Percentiles rank a stretch among this genome's conserved stretches.
Evolutionary conservation across 768 basidiomycete species (phyloP).

Genomic region (Serpula lacrymans): DNA sequence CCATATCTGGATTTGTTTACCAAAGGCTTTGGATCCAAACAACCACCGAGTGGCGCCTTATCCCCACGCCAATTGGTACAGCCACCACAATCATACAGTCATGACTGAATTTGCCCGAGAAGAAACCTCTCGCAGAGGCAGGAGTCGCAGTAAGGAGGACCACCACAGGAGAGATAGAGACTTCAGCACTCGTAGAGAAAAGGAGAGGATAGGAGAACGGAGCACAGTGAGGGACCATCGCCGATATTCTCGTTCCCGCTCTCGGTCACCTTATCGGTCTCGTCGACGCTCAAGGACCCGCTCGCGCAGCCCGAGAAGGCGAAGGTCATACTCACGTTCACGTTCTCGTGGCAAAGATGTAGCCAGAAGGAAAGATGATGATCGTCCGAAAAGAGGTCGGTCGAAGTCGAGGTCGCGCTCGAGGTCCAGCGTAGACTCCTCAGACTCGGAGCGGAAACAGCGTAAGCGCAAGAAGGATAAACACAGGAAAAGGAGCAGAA

Average conservation of each 20-base stretch:
- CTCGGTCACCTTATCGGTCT: constrained; percentile 17
- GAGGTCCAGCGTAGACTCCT: constrained; percentile 40
- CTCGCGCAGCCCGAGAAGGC: constrained; percentile 19
- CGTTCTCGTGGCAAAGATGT: constrained; percentile 33
- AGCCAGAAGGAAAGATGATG: constrained; percentile 12
- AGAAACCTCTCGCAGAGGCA: no score
- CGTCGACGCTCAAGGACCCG: constrained; percentile 21
- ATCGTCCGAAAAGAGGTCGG: constrained; percentile 8
- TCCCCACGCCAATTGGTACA: no score
- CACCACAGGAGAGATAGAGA: constrained; percentile 9
- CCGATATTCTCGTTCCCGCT: constrained; percentile 16
- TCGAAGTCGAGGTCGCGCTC: constrained; percentile 34
- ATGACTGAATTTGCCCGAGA: no score
- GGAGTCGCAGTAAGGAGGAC: no score
- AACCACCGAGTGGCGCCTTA: constrained; percentile 4
- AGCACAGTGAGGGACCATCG: not conserved
- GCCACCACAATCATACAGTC: no score
- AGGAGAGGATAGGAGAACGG: not conserved
- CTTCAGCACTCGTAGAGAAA: not conserved
- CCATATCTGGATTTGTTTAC: constrained; percentile 16
- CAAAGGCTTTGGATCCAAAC: constrained; percentile 10
- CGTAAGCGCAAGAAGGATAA: constrained; percentile 45
- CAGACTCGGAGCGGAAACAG: constrained; percentile 26
- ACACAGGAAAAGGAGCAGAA: constrained; percentile 42
- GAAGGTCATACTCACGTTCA: constrained; percentile 26